Evolutionary conservation across 164 flowering plant genomes (phyloP).

Genomic region (Brasenia schreberi): DNA sequence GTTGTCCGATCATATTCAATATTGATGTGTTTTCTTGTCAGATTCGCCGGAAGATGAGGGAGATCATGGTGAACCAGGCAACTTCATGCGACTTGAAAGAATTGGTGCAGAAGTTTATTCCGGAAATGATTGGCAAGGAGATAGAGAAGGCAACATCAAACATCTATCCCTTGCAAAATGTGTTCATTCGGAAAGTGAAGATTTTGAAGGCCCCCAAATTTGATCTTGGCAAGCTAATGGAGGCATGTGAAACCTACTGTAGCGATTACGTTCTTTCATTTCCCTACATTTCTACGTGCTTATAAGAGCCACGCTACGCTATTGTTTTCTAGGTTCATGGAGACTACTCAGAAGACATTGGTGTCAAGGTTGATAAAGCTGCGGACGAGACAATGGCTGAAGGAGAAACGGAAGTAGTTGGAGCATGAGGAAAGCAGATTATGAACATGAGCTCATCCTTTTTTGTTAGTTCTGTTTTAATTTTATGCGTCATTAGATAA

Average conservation of each 20-base stretch:
- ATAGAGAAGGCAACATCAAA: conserved; percentile 25
- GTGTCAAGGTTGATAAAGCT: conserved; percentile 24
- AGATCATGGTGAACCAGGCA: conserved; percentile 27
- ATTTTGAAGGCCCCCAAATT: conserved; percentile 32
- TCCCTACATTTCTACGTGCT: not conserved
- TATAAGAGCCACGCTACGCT: not conserved
- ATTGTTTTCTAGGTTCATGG: conserved; percentile 21
- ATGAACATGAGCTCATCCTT: not conserved
- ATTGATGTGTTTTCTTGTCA: conserved; percentile 2
- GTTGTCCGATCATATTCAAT: too few relatives aligned
- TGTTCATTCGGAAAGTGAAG: conserved; percentile 28
- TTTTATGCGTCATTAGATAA: not conserved
- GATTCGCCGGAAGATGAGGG: conserved; percentile 31
- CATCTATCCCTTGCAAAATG: conserved; percentile 31
- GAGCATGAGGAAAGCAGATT: conserved; percentile 11
- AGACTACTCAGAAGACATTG: conserved; percentile 28
- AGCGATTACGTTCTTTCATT: not conserved
- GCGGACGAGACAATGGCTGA: conserved; percentile 17
- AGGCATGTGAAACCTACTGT: conserved; percentile 9
- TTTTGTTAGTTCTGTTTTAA: not conserved
- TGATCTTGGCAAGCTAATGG: conserved; percentile 34
- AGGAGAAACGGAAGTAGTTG: conserved; percentile 18
- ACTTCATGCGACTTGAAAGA: conserved; percentile 25
- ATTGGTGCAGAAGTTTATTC: conserved; percentile 23
- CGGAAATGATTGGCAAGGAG: conserved; percentile 29